Percentiles rank a stretch among this genome's conserved stretches.
phyloP scores from a whole-genome alignment of 768 basidiomycete species.

The Mycena amicta region DNA sequence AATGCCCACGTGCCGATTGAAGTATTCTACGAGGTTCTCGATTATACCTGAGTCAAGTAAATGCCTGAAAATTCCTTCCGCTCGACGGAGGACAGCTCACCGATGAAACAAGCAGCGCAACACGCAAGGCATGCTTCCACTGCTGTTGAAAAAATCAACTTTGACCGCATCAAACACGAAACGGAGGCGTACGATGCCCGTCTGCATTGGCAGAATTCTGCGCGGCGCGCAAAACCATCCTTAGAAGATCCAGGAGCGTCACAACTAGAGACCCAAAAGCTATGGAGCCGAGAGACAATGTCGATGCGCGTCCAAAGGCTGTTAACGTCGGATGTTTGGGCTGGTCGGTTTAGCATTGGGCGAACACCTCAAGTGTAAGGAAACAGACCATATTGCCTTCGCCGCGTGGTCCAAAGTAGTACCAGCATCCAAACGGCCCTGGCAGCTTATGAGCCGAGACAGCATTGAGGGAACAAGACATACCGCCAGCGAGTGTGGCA shows the following conservation, averaged over 20 bases:
- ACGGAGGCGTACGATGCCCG: constrained; percentile 58
- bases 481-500: constrained; percentile 80
- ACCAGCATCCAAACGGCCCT: constrained; percentile 51
- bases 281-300: constrained; percentile 79
- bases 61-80: too few species aligned
- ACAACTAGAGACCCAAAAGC: constrained; percentile 86
- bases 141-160: constrained; percentile 41
- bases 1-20: constrained; percentile 58
- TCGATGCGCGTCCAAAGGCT: constrained; percentile 74
- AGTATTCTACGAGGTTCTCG: constrained; percentile 70
- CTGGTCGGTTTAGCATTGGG: too few species aligned
- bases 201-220: constrained; percentile 61
- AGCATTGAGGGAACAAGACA: constrained; percentile 56
- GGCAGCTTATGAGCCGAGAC: constrained; percentile 25
- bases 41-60: too few species aligned
- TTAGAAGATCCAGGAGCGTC: constrained; percentile 71
- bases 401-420: constrained; percentile 79
- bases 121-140: constrained; percentile 75
- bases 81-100: too few species aligned
- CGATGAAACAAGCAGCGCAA: constrained; percentile 78
- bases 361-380: too few species aligned
- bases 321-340: constrained; percentile 72
- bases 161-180: neutral
- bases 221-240: constrained; percentile 60
- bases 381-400: too few species aligned